Base-by-base conservation (phyloP, 495 filamentous ascomycete species). In the Ramalina intermedia region DNA sequence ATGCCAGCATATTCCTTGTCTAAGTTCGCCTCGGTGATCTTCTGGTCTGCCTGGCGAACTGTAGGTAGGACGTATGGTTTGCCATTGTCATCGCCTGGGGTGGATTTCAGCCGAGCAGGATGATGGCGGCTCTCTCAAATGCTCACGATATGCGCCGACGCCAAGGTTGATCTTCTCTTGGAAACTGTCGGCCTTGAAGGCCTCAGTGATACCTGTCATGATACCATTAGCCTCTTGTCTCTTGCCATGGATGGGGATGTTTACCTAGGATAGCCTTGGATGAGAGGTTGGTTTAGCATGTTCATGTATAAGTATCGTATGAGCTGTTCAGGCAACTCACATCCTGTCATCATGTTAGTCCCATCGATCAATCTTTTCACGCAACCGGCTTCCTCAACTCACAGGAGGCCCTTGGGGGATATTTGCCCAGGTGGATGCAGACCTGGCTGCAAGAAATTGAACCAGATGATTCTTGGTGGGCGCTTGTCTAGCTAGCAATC, bases 1-100 rank as follows among this genome's bases (percentile, higher is more conserved):
- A 98, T 98, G 56, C 84, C 87, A 46, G 93, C 88, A 62, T 98
- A 98, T 67, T 98, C 91, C 72, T 98, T 96, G 76, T 96, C 90
- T 52, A 88, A 63, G 41, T 73, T 71, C 51, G 77, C 76, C 12
- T 78, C 66, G 38, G 96, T 72, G 53, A 96, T 74, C 67, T 85
- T 85, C 65, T 89, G 76, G 72, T 98, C 91, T 46, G 91, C 91
- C 52, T 80, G 66, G 59, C 78, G 79, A 48, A 98, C 91, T 29
- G 91, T 96, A 38, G 90, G 91, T 43, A 98, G 83, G 47, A 98
- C 90, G 65, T 89, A 96, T 27, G 91, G 91, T 74, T 96, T 95
- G 58, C 91, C 91, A 67, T 84, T 71, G 75, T 96, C 88, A 64
- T 98, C 91, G 66, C 91, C 72, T 76, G 24, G 36, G 16, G 41